Evolutionary conservation across 306 rosid genomes (phyloP), one percentile per base, ranked within the genome.

Genomic region (Cicer arietinum): DNA sequence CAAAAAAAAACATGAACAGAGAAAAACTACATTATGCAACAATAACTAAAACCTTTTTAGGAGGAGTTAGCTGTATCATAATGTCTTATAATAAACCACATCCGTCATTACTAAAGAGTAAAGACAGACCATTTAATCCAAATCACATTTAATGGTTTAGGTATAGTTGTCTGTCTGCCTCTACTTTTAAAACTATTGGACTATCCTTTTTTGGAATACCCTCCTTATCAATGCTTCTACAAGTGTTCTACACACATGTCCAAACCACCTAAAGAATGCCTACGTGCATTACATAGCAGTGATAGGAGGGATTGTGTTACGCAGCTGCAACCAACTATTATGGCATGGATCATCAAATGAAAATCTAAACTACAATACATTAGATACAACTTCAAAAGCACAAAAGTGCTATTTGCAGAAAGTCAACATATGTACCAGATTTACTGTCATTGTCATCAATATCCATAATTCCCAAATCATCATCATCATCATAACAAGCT

Each of bases 401-500:
- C 17, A 74, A 20, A 45, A 45, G 40, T 50, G 57, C 51, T n/a
- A 66, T 62, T 41, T 10, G 68, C 40, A 12, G 58, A 70, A 39
- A 41, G 79, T 35, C 53, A 66, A 53, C 37, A 69, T 22, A 79
- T 6, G 1, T 84, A 94, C 99, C 98, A 80, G 90, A 75, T 87
- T 94, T 92, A 74, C 85, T 75, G 82, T 92, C 93, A 71, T 90
- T 89, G 14, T 92, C 99, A 83, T 95, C 98, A 70, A 95, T 95
- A 74, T 95, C 99, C 99, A 92, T 86, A 77, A 92, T 92, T 83
- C 99, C 99, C 89, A 95, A 85, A 86, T 94, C 97, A 53, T 94
- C 98, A 42, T 91, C 90, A 17, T 85, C 92, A 10, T 84, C 83
- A 69, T 85, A 77, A 63, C 85, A 91, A 77, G 88, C 4, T 88